Evolutionary conservation across 176 grass and related monocot genomes (phyloP).

Genomic region (Oryza coarctata): DNA sequence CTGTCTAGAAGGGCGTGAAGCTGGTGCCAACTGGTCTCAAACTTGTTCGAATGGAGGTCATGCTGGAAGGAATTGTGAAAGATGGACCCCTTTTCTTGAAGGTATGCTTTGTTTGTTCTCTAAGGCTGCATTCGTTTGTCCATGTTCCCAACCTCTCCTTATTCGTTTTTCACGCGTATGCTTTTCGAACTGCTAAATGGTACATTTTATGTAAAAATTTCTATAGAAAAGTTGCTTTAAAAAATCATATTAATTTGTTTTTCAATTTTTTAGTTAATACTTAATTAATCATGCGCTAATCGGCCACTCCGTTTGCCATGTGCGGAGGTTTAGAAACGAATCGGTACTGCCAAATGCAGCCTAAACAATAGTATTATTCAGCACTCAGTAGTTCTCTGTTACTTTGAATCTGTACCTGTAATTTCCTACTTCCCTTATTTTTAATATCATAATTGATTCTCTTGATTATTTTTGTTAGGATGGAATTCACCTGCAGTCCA

Average conservation of each 20-base stretch:
- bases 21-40: constrained; percentile 68
- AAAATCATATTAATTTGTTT: too few species aligned
- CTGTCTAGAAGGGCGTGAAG: constrained; percentile 82
- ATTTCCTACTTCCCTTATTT: constrained; percentile 18
- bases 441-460: constrained; percentile 22
- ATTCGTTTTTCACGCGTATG: too few species aligned
- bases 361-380: constrained; percentile 27
- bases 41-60: constrained; percentile 53
- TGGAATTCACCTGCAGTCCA: constrained; percentile 86
- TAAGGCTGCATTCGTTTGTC: too few species aligned
- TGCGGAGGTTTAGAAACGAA: too few species aligned
- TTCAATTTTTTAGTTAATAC: too few species aligned
- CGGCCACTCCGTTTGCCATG: too few species aligned
- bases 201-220: too few species aligned
- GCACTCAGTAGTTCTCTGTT: constrained; percentile 17
- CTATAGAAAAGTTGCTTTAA: too few species aligned
- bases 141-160: too few species aligned
- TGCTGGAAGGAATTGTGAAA: constrained; percentile 72
- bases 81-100: constrained; percentile 85
- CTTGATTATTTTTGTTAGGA: constrained; percentile 56
- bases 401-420: not conserved
- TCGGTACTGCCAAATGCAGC: too few species aligned
- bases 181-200: too few species aligned
- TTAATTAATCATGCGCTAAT: too few species aligned
- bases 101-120: constrained; percentile 44